A percentile compares a stretch with the other conserved stretches of the same genome.
phyloP scores from a whole-genome alignment of 768 basidiomycete genomes.

The Russula griseocarnosa region DNA sequence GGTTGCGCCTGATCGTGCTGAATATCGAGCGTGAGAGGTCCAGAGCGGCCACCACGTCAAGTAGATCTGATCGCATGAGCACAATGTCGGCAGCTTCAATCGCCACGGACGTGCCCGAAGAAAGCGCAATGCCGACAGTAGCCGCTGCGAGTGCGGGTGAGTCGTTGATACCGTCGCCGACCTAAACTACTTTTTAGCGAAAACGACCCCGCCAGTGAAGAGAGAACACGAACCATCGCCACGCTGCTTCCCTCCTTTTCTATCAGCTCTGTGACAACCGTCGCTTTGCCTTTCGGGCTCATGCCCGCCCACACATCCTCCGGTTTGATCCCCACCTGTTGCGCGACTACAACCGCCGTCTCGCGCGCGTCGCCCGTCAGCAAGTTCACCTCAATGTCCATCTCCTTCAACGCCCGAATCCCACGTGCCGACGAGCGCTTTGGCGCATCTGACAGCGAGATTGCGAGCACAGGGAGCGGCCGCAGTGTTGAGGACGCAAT shows the following conservation, averaged over 20 bases:
- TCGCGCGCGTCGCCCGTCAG: conserved; percentile 88
- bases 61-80: conserved; percentile 92
- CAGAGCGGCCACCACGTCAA: conserved; percentile 96
- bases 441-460: conserved; percentile 84
- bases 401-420: conserved; percentile 69
- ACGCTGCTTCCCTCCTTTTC: conserved; percentile 67
- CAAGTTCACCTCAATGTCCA: conserved; percentile 92
- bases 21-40: conserved; percentile 88
- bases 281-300: conserved; percentile 94
- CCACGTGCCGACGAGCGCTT: conserved; percentile 83
- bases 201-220: neutral
- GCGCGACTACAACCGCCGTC: conserved; percentile 86
- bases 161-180: conserved; percentile 99
- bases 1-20: conserved; percentile 83
- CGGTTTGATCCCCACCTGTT: conserved; percentile 79
- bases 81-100: conserved; percentile 98
- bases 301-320: conserved; percentile 88
- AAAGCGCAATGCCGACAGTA: conserved; percentile 93
- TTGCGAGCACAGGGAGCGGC: conserved; percentile 64
- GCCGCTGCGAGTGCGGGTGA: conserved; percentile 96
- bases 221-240: conserved; percentile 74
- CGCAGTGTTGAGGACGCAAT: conserved; percentile 44
- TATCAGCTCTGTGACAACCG: conserved; percentile 76
- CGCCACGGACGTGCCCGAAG: conserved; percentile 93
- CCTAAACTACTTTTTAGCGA: conserved; percentile 42